These are phyloP conservation scores for Backusella westeae DNA, from an alignment of 192 early-diverging fungal species.

Conservation along the genomic window DNA sequence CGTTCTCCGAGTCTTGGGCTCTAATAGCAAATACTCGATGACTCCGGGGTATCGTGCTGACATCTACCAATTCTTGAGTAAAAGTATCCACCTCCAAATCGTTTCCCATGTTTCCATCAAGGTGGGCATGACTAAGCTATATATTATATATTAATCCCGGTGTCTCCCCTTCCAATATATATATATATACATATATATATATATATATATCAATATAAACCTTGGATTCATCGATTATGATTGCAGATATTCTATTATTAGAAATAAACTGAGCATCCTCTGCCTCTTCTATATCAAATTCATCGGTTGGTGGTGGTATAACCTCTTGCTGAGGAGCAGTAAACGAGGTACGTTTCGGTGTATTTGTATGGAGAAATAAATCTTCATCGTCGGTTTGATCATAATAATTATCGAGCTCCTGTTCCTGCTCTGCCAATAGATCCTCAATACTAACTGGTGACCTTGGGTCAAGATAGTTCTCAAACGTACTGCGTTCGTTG, in stretches of 20 bases:
- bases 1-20: neutral
- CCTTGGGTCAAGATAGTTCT: slow-evolving; percentile 3
- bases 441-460: slow-evolving; percentile 1
- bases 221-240: neutral
- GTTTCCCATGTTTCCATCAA: neutral
- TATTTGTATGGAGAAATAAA: slow-evolving; percentile 6
- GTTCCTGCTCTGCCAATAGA: slow-evolving; percentile 7
- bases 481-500: neutral
- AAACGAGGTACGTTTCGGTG: neutral
- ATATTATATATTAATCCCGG: neutral
- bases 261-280: slow-evolving; percentile 12
- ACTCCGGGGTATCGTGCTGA: neutral
- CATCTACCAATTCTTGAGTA: neutral
- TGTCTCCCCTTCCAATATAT: neutral
- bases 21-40: neutral
- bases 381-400: neutral
- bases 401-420: slow-evolving; percentile 11
- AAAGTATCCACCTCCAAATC: neutral
- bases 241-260: slow-evolving; percentile 12
- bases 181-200: neutral
- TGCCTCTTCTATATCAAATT: neutral
- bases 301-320: neutral
- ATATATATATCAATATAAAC: neutral
- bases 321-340: neutral
- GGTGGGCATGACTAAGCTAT: neutral